Conservation (phyloP, 768 basidiomycete genomes). For the Hysterangium stoloniferum region DNA sequence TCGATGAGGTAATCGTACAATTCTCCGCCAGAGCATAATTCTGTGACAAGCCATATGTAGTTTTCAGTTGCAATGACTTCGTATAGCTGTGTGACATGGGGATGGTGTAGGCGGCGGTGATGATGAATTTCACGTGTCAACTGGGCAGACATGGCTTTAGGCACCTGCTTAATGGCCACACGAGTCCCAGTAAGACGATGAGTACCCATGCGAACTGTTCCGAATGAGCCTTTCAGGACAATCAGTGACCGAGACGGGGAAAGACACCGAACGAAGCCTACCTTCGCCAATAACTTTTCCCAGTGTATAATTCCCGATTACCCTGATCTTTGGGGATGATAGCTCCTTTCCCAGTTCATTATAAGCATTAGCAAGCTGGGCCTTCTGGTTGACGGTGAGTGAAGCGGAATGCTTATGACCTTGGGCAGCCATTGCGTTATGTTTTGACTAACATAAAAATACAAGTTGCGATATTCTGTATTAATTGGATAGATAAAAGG, state of each 20-base stretch:
- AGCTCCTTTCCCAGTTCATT: constrained; percentile 96
- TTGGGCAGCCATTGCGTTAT: constrained; percentile 25
- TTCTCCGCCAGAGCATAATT: constrained; percentile 94
- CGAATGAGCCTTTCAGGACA: constrained; percentile 69
- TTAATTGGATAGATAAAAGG: not conserved
- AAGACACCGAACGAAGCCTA: constrained; percentile 25
- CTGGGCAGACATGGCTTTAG: constrained; percentile 84
- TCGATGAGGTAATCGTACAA: constrained; percentile 98
- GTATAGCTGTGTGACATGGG: constrained; percentile 90
- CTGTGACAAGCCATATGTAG: constrained; percentile 94
- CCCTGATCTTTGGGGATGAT: constrained; percentile 80
- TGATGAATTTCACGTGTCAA: constrained; percentile 98
- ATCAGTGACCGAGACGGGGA: constrained; percentile 7
- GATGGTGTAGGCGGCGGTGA: constrained; percentile 93
- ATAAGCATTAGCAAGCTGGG: constrained; percentile 90
- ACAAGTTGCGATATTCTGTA: constrained; percentile 1
- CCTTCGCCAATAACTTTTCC: constrained; percentile 95
- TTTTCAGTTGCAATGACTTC: constrained; percentile 97
- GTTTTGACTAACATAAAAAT: constrained; percentile 8
- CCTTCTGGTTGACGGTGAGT: constrained; percentile 69
- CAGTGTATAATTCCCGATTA: constrained; percentile 91
- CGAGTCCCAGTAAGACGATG: constrained; percentile 87
- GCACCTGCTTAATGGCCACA: constrained; percentile 97
- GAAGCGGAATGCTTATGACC: constrained; percentile 57
- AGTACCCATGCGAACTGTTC: constrained; percentile 90